phyloP scores from a whole-genome alignment of 2,329 filamentous ascomycete genomes.

The Colletotrichum salicis region DNA sequence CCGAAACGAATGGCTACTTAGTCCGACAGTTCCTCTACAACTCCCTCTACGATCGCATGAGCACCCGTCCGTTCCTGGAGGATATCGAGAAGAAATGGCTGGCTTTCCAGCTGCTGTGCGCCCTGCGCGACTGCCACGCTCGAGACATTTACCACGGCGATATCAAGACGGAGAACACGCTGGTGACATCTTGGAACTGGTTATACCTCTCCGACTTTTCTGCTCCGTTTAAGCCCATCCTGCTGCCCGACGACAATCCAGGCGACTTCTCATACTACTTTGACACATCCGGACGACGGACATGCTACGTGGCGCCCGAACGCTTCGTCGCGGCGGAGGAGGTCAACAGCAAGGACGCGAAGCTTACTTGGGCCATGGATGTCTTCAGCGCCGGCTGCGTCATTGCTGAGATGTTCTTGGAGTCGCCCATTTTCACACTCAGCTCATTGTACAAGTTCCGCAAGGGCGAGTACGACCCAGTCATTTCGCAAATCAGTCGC shows the following conservation, averaged over 20 bases:
- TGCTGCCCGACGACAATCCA: constrained; percentile 94
- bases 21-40: constrained; percentile 96
- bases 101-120: constrained; percentile 93
- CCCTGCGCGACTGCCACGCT: constrained; percentile 89
- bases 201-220: constrained; percentile 98
- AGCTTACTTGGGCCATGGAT: constrained; percentile 93
- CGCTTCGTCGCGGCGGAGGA: constrained; percentile 81
- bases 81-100: constrained; percentile 99
- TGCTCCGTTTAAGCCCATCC: constrained; percentile 92
- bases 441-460: constrained; percentile 96
- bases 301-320: constrained; percentile 95
- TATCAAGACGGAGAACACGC: constrained; percentile 96
- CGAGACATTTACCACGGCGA: constrained; percentile 94
- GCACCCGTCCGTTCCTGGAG: constrained; percentile 94
- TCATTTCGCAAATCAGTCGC: constrained; percentile 80
- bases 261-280: constrained; percentile 99
- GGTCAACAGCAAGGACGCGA: constrained; percentile 67
- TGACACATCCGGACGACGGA: constrained; percentile 88
- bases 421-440: constrained; percentile 96
- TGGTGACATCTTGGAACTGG: constrained; percentile 99
- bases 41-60: constrained; percentile 96
- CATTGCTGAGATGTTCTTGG: constrained; percentile 94
- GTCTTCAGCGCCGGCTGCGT: constrained; percentile 97
- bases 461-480: constrained; percentile 90
- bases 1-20: constrained; percentile 88